Conservation (phyloP, 192 early-diverging fungal genomes). For the Rhizophagus prolifer region DNA sequence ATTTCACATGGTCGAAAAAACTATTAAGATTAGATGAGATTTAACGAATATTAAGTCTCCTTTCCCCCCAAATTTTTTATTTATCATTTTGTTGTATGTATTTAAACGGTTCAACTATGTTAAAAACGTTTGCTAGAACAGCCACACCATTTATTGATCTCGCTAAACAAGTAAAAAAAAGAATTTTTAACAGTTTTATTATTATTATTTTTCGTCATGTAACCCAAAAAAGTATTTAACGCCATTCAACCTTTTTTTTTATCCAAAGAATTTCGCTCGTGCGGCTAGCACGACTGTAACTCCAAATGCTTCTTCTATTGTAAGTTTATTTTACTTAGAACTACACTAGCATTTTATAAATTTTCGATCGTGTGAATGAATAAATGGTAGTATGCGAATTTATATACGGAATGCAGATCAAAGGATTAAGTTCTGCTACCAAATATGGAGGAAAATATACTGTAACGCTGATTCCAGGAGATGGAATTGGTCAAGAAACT, state of each 20-base stretch:
- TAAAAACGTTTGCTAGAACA: not conserved
- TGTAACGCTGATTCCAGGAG: slow-evolving; percentile 97
- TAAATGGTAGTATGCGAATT: too few relatives aligned
- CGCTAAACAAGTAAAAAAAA: not conserved
- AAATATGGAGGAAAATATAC: slow-evolving; percentile 94
- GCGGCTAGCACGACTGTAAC: not conserved
- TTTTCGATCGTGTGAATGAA: not conserved
- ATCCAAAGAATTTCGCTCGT: not conserved
- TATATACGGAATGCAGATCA: not conserved
- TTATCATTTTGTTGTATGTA: not conserved
- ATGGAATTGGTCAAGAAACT: slow-evolving; percentile 96
- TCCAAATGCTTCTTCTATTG: not conserved
- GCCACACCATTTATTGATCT: not conserved
- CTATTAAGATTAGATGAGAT: too few relatives aligned
- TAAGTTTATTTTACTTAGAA: not conserved
- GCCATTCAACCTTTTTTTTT: not conserved
- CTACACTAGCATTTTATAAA: not conserved
- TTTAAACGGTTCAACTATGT: not conserved
- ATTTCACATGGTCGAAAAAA: too few relatives aligned
- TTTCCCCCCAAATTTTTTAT: too few relatives aligned
- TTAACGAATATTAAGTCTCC: too few relatives aligned
- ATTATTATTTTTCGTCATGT: not conserved
- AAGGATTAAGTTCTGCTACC: slow-evolving; percentile 29
- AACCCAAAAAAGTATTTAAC: too few relatives aligned
- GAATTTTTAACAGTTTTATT: too few relatives aligned